phyloP scores from a whole-genome alignment of 345 rosid species.

The Salix purpurea region DNA sequence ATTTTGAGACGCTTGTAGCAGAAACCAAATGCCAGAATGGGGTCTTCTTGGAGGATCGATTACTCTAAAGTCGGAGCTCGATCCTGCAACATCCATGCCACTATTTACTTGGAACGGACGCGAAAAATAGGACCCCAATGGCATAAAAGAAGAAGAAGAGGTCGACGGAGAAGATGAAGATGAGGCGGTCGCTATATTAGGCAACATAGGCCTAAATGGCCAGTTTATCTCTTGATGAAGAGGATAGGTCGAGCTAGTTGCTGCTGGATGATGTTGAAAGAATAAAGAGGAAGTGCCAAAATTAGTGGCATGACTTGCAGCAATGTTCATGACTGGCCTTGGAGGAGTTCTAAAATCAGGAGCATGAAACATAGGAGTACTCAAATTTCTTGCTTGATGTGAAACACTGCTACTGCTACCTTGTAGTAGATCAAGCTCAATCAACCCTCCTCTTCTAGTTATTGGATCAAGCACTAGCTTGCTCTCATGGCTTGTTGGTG shows the following conservation, averaged over 20 bases:
- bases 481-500: slow-evolving; percentile 17
- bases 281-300: slow-evolving; percentile 29
- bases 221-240: slow-evolving; percentile 54
- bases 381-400: slow-evolving; percentile 13
- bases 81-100: slow-evolving; percentile 50
- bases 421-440: slow-evolving; percentile 70
- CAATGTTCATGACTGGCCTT: slow-evolving; percentile 17
- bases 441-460: slow-evolving; percentile 31
- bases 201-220: slow-evolving; percentile 57
- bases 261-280: slow-evolving; percentile 42
- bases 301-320: slow-evolving; percentile 7
- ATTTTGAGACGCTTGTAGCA: slow-evolving; percentile 80
- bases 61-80: slow-evolving; percentile 63
- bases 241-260: slow-evolving; percentile 42
- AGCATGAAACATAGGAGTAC: slow-evolving; percentile 32
- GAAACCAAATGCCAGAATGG: slow-evolving; percentile 91
- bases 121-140: slow-evolving; percentile 52
- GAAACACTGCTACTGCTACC: slow-evolving; percentile 21
- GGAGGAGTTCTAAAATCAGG: slow-evolving; percentile 39
- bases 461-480: slow-evolving; percentile 31
- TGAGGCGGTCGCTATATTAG: slow-evolving; percentile 33
- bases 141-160: slow-evolving; percentile 50
- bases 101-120: slow-evolving; percentile 51
- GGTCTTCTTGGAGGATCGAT: slow-evolving; percentile 79
- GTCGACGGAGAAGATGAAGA: slow-evolving; percentile 33